Percentiles rank a stretch among this genome's conserved stretches.
Evolutionary conservation across 2,329 filamentous ascomycete genomes (phyloP).

Genomic region (Septoria linicola): DNA sequence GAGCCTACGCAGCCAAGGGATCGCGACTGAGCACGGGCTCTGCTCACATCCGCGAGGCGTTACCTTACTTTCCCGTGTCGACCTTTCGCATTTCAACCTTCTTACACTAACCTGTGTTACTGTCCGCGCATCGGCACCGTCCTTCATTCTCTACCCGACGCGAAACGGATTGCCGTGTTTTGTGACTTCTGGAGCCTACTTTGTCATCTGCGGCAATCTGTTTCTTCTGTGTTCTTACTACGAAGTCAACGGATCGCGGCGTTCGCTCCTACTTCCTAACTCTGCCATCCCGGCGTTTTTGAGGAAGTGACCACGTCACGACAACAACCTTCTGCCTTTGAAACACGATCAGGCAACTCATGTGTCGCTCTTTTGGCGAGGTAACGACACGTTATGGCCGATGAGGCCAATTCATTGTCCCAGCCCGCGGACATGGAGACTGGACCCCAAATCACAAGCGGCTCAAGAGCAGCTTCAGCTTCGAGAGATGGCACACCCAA

Average conservation of each 20-base stretch:
- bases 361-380: slow-evolving; percentile 20
- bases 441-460: slow-evolving; percentile 9
- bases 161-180: no score
- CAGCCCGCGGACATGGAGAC: slow-evolving; percentile 8
- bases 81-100: no score
- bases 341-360: slow-evolving; percentile 17
- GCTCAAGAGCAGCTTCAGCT: slow-evolving; percentile 17
- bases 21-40: not conserved
- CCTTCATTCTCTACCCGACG: not conserved
- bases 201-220: no score
- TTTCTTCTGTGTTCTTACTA: no score
- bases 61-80: slow-evolving; percentile 1
- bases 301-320: slow-evolving; percentile 10
- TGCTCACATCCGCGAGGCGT: no score
- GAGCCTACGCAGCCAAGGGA: slow-evolving; percentile 4
- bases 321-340: not conserved
- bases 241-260: no score
- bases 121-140: not conserved
- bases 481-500: slow-evolving; percentile 22
- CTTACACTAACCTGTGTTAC: slow-evolving; percentile 1
- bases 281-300: no score
- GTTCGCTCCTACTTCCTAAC: no score
- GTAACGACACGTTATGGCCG: slow-evolving; percentile 25
- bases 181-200: no score
- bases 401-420: slow-evolving; percentile 23